These are phyloP conservation scores for Entomortierella chlamydospora DNA, from an alignment of 192 early-diverging fungal species.

Conservation along the genomic window DNA sequence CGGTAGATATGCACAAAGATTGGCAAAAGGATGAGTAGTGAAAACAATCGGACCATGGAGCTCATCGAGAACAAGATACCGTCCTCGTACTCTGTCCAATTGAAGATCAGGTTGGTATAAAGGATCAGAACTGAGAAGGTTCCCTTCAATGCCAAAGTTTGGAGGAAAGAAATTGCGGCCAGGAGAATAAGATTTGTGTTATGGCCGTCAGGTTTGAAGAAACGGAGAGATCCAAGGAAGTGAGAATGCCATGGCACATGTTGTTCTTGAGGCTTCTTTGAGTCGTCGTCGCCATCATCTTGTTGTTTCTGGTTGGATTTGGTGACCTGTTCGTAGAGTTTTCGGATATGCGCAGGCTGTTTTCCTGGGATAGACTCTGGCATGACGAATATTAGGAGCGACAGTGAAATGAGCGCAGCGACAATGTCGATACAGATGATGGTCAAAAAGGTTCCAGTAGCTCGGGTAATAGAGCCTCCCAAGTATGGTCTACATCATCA, in stretches of 20 bases:
- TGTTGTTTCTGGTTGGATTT: conserved; percentile 6
- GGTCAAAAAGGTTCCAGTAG: conserved; percentile 11
- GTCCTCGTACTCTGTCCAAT: conserved; percentile 60
- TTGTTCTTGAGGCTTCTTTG: neutral
- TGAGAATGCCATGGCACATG: conserved; percentile 26
- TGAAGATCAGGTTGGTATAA: conserved; percentile 58
- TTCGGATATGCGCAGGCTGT: conserved; percentile 26
- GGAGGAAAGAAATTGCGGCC: conserved; percentile 29
- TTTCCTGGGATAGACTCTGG: conserved; percentile 36
- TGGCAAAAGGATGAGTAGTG: conserved; percentile 52
- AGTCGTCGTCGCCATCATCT: no score
- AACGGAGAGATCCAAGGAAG: conserved; percentile 6
- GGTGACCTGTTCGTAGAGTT: conserved; percentile 24
- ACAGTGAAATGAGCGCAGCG: neutral
- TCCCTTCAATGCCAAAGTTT: conserved; percentile 30
- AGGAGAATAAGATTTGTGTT: conserved; percentile 43
- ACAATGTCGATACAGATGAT: conserved; percentile 22
- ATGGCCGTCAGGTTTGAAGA: conserved; percentile 26
- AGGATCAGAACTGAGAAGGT: conserved; percentile 46
- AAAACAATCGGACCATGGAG: conserved; percentile 29
- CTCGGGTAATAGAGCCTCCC: conserved; percentile 2
- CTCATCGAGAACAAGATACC: conserved; percentile 48
- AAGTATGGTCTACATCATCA: conserved; percentile 6
- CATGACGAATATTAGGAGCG: conserved; percentile 10
- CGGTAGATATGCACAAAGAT: conserved; percentile 41